Base-by-base conservation (phyloP, 768 basidiomycete genomes). In the Trametes meyenii region DNA sequence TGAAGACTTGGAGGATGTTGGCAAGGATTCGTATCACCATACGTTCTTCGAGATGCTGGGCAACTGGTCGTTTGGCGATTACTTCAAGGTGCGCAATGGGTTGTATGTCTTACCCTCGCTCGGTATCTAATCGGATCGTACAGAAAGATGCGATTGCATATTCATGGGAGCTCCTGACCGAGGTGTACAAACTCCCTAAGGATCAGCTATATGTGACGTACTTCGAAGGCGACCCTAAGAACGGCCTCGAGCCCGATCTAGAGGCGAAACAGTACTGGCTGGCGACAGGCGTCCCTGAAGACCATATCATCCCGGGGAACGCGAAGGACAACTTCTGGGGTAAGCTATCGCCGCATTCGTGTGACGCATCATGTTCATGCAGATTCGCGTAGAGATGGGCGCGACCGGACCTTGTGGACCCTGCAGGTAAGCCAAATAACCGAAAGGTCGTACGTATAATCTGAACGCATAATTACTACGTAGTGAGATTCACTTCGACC, bases 251-350 rank as follows among this genome's bases (percentile, higher is more conserved):
- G 62, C 85, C 96, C 3, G 97, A 99, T 74, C 75, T 85, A 39
- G 96, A 98, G 73, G 93, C 94, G 23, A 89, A 86, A 72, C 81
- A 94, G 66, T 84, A 83, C 49, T 98, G 97, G 97, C 74, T 92
- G 8, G 83, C 87, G n/a, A 85, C 90, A 61, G 97, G 97, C 43
- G 88, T 98, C 23, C 71, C 87, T 0, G 94, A 96, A 64, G 88
- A 90, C 63, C 95, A 96, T 68, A 90, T 99, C 63, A 78, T 99
- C 52, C 91, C 97, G 7, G 95, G 95, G 58, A 93, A 90, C 70
- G 90, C 94, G 5, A 97, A 97, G 73, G 96, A 98, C 74, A 99
- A 99, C 77, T 98, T 99, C 73, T 99, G 97, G 97, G 96, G 95
- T 94, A 74, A 50, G 85, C 74, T 7, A 40, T 56, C 50, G 52